Evolutionary conservation across 2,329 filamentous ascomycete species (phyloP), one percentile per base, ranked within the genome.

Genomic region (Aspergillus uvarum): DNA sequence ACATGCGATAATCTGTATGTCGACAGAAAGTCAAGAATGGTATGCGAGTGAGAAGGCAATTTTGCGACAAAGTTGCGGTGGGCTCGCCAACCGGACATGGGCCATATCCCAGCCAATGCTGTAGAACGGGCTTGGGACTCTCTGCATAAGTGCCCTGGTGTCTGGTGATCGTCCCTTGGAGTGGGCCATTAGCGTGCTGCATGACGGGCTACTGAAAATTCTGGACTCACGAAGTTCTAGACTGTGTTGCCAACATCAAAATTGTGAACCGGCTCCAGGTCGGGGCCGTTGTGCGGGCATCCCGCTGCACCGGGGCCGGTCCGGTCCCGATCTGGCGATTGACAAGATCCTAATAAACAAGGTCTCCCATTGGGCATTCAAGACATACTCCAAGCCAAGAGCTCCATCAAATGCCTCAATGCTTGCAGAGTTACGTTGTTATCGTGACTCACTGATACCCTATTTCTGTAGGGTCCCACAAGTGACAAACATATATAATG

Each of bases 321-420:
- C 53, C 53, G 53, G 53, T n/a, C 53, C 53, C 53, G 53, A 7
- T 22, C 19, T 31, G 14, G 53, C n/a, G 19, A 47, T 47, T 24
- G 53, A 44, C 53, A 24, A 29, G 16, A 44, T 12, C n/a, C 24
- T 42, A 47, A 21, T 21, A 47, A 47, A 26, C 42, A 47, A 47
- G 38, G 24, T 29, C 38, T 21, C n/a, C 44, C 16, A 55, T 55
- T 55, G 53, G 53, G 42, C 53, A 42, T 24, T 47, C 42, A 48
- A 16, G 19, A 31, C 44, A 35, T 48, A 47, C 19, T 55, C 26
- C 8, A 19, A 47, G 42, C 47, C 42, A 16, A 48, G 53, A 48
- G 31, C 29, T 31, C 8, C 14, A 29, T 47, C 42, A 47, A 47
- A 22, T 47, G 42, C 22, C n/a, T 44, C 44, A 14, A 48, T n/a